Base-by-base conservation (phyloP, 768 basidiomycete species). In the Mycena filopes region DNA sequence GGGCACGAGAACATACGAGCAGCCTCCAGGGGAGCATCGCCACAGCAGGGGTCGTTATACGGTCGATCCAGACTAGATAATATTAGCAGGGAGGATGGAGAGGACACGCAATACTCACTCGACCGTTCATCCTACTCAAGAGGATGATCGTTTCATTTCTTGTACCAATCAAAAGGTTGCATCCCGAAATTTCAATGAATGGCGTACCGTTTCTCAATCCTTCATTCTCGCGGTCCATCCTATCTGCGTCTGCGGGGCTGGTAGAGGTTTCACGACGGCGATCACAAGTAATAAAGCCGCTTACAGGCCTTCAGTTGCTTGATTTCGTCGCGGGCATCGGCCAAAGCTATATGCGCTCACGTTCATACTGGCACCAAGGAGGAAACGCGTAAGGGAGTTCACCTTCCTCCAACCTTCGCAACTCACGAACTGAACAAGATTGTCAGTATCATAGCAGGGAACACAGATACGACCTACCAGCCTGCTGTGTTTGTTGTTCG, bases 351-450 rank as follows among this genome's bases (percentile, higher is more conserved):
- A 33, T 33, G 25, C 38, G 33, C 40, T 9, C 3, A 10, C 5
- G 25, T 56, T 33, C 21, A n/a, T 16, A 33, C 16, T 47, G 36
- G 41, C n/a, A 40, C 3, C 23, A 43, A 7, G 26, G 45, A 36
- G 28, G 11, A 31, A 11, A 56, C 4, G 13, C 4, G 3, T 8
- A 46, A 41, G 23, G 3, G 16, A 23, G 9, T 29, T 21, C 20
- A 63, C 68, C 68, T 43, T 65, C 64, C 23, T 69, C 68, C 33
- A 66, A 26, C 23, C 56, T 60, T 23, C 53, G 63, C 50, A 69
- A 42, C 54, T 69, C 68, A 13, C 68, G 63, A 23, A 61, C 68
- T 69, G n/a, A 8, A 15, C 23, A 41, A 8, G 45, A 31, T 18
- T 41, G 29, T 47, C 16, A 12, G 28, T 40, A 33, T 16, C 16